Evolutionary conservation across 176 grass and related monocot species (phyloP), one percentile per base, ranked within the genome.

Genomic region (Zoysia pacifica): DNA sequence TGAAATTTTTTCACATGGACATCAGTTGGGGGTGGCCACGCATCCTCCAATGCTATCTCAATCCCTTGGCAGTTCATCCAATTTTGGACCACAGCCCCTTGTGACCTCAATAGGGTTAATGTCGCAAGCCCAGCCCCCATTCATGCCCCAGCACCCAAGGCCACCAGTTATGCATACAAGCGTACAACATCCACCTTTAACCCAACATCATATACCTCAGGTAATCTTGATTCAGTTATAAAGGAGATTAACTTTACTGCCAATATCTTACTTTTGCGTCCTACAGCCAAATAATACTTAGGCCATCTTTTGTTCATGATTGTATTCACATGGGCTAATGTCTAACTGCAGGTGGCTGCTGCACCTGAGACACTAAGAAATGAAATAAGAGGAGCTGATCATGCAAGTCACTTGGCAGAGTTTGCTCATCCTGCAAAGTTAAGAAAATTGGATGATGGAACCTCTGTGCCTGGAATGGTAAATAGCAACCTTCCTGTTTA

Each of bases 371-470:
- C 54, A 14, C 72, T 69, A 65, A 62, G 11, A 2, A 82, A 85
- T 38, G 82, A 93, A 82, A 75, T 78, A 39, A 78, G 73, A 49
- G 62, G 73, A 60, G 78, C 62, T 75, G 86, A 81, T 78, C 89
- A 82, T 73, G 62, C 73, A 52, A 66, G 80, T 75, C 80, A 85
- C 61, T 54, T 79, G 84, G 48, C 79, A 70, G 93, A 95, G 54
- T 67, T 54, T 14, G 67, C 56, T 19, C 86, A 76, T 93, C 81
- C 84, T 64, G 67, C 86, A 65, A 95, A 94, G 59, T 83, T 87
- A 47, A 85, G 78, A 60, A 95, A 80, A 84, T 71, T 94, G 79
- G 90, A 97, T 13, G 92, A 92, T 87, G 86, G 72, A 65, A 91
- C 55, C 51, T 60, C 86, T 19, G 70, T 70, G 2, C 69, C 67